Evolutionary conservation across 2,329 filamentous ascomycete species (phyloP).

Genomic region (Ascochyta clinopodiicola): DNA sequence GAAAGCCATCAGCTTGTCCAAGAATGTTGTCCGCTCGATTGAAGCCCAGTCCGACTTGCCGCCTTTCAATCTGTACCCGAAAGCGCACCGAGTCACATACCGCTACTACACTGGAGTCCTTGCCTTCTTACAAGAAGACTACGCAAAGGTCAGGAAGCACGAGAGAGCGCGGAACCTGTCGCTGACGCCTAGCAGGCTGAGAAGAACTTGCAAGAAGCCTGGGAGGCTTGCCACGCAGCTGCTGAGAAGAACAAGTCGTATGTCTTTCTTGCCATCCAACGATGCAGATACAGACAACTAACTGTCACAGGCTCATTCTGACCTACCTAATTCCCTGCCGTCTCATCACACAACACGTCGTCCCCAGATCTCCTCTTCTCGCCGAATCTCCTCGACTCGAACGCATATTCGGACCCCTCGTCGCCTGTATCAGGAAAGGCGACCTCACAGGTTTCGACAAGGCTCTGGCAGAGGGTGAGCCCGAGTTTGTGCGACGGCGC

Average conservation of each 20-base stretch:
- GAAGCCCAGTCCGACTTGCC: conserved; percentile 83
- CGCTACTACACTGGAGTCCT: conserved; percentile 95
- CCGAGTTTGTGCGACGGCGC: conserved; percentile 90
- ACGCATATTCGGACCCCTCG: conserved; percentile 78
- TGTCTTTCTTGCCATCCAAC: conserved; percentile 37
- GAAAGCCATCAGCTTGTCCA: conserved; percentile 85
- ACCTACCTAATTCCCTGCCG: conserved; percentile 95
- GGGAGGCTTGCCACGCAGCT: conserved; percentile 77
- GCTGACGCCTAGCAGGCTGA: conserved; percentile 40
- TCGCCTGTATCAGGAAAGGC: conserved; percentile 78
- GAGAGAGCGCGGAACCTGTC: background rate
- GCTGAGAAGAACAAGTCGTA: conserved; percentile 82
- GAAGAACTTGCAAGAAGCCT: conserved; percentile 74
- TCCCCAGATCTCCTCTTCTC: conserved; percentile 77
- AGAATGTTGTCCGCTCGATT: conserved; percentile 86
- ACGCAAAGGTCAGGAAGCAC: conserved; percentile 69
- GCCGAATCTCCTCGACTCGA: conserved; percentile 78
- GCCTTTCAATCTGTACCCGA: conserved; percentile 77
- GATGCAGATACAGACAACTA: background rate
- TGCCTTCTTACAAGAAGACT: conserved; percentile 94
- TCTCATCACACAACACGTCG: conserved; percentile 82
- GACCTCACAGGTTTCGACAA: conserved; percentile 84
- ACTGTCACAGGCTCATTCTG: conserved; percentile 73
- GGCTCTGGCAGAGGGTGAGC: conserved; percentile 80
- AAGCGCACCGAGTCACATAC: conserved; percentile 91